A percentile compares a stretch with the other conserved stretches of the same genome.
These are phyloP conservation scores for Moesziomyces parantarcticus DNA, from an alignment of 1,284 basidiomycete genomes.

Conservation along the genomic window DNA sequence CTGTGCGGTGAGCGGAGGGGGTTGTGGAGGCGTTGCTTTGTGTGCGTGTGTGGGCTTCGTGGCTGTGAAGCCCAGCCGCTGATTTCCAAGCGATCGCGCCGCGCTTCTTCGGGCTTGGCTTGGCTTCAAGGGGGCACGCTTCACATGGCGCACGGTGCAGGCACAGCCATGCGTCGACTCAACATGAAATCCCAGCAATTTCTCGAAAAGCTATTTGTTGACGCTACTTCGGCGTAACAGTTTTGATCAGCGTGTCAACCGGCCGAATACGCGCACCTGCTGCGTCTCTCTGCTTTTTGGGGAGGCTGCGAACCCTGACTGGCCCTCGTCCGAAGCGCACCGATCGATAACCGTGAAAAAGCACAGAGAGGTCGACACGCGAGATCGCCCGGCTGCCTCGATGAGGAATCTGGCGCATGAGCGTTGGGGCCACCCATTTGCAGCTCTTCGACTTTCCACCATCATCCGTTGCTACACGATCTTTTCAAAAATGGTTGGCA, in stretches of 20 bases:
- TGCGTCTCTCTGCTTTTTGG: too few species aligned
- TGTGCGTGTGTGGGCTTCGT: conserved; percentile 12
- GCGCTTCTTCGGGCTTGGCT: too few species aligned
- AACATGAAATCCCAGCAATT: too few species aligned
- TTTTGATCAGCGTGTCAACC: too few species aligned
- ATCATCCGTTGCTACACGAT: background rate
- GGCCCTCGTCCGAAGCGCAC: too few species aligned
- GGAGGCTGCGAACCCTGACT: too few species aligned
- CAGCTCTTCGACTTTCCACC: background rate
- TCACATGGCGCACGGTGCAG: too few species aligned
- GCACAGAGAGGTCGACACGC: background rate
- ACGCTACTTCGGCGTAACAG: too few species aligned
- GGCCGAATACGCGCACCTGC: too few species aligned
- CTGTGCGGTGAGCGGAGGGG: background rate
- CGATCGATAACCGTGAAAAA: background rate
- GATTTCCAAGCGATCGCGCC: background rate
- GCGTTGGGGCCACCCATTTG: conserved; percentile 10
- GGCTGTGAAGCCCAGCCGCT: conserved; percentile 26
- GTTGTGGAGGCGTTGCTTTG: conserved; percentile 8
- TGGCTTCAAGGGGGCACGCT: too few species aligned
- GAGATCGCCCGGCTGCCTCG: background rate
- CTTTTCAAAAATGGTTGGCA: conserved; percentile 47
- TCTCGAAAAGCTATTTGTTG: too few species aligned
- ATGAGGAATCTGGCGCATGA: background rate
- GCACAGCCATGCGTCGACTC: too few species aligned